These are phyloP conservation scores for Termitomyces sp. DNA, from an alignment of 1,284 basidiomycete genomes.

Conservation along the genomic window DNA sequence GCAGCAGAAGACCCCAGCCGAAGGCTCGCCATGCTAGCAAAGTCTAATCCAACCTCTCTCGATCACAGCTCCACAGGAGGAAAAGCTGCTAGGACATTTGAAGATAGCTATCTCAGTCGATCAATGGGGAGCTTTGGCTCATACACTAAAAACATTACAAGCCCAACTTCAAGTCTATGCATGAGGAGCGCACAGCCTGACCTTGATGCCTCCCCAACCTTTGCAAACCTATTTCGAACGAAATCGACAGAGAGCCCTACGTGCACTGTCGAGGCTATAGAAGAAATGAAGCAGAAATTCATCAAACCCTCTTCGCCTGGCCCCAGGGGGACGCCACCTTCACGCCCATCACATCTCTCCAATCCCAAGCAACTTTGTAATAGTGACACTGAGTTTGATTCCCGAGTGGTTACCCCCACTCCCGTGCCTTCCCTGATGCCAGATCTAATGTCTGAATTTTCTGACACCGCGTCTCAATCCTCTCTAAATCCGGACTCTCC, in stretches of 20 bases:
- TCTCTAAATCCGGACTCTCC: constrained; percentile 53
- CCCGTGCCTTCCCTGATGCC: constrained; percentile 43
- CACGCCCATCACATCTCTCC: constrained; percentile 23
- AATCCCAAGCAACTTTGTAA: constrained; percentile 19
- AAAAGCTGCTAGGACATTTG: constrained; percentile 2
- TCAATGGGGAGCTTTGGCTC: constrained; percentile 18
- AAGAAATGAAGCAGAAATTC: constrained; percentile 62
- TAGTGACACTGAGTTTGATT: constrained; percentile 12
- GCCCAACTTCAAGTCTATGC: not conserved
- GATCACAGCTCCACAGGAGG: constrained; percentile 9
- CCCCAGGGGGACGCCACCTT: constrained; percentile 14
- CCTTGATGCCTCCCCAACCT: not conserved
- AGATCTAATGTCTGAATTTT: constrained; percentile 57
- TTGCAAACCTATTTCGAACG: constrained; percentile 14
- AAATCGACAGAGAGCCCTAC: constrained; percentile 24
- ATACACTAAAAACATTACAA: constrained; percentile 8
- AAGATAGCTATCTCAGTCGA: constrained; percentile 28
- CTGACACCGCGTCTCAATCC: constrained; percentile 51
- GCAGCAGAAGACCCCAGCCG: constrained; percentile 49
- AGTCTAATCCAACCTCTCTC: constrained; percentile 16
- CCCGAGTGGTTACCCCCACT: constrained; percentile 7
- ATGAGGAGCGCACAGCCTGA: constrained; percentile 1
- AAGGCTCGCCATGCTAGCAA: constrained; percentile 41
- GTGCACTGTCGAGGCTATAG: constrained; percentile 47
- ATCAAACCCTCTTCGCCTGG: constrained; percentile 31